phyloP scores from a whole-genome alignment of 2,329 filamentous ascomycete genomes.

The Aciculosporium take region DNA sequence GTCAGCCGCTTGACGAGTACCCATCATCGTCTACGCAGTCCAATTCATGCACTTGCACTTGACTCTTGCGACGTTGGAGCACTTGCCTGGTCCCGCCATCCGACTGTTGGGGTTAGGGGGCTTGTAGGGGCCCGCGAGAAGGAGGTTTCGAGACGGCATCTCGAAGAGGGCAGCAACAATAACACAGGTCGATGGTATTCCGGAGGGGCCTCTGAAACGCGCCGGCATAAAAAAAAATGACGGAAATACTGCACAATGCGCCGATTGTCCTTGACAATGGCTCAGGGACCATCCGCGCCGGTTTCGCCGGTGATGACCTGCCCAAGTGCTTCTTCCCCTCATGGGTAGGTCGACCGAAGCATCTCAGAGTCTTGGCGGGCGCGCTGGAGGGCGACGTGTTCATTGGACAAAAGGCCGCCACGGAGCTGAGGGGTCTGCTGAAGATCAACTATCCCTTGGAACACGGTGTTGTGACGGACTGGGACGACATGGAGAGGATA shows the following conservation, averaged over 20 bases:
- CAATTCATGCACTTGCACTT: not conserved
- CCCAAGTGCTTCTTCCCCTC: slow-evolving; percentile 97
- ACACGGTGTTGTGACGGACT: slow-evolving; percentile 96
- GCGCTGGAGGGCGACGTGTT: slow-evolving; percentile 94
- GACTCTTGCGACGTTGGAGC: not conserved
- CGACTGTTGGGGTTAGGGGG: slow-evolving; percentile 4
- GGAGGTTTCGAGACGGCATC: not conserved
- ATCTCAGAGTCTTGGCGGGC: slow-evolving; percentile 86
- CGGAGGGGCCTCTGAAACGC: not conserved
- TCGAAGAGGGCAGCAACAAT: not conserved
- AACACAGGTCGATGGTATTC: not conserved
- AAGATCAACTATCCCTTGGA: slow-evolving; percentile 95
- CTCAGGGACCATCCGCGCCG: slow-evolving; percentile 90
- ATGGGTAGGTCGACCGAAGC: slow-evolving; percentile 91
- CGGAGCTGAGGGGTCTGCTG: slow-evolving; percentile 77
- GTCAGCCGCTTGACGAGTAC: not conserved
- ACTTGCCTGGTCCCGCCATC: not conserved
- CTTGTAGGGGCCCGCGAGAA: not conserved
- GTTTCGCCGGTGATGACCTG: slow-evolving; percentile 89
- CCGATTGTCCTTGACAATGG: slow-evolving; percentile 98
- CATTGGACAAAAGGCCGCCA: slow-evolving; percentile 77
- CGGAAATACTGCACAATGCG: slow-evolving; percentile 73
- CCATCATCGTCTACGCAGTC: not conserved
- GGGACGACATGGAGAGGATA: slow-evolving; percentile 99
- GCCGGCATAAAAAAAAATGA: slow-evolving; percentile 23